Conservation (phyloP, 2,329 filamentous ascomycete species). For the Botryotinia calthae region DNA sequence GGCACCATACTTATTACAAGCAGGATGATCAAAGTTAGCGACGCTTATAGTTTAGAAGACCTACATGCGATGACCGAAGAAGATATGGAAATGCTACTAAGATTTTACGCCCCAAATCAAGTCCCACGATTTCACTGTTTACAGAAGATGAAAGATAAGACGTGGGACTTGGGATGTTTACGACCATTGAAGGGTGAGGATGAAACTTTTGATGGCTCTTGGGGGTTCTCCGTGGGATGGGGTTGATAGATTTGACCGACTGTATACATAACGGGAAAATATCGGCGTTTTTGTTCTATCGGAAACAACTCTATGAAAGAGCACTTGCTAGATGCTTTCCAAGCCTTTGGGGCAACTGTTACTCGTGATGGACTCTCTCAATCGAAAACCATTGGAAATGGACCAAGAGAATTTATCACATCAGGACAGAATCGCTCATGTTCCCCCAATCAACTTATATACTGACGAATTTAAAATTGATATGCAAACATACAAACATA, state of each 20-base stretch:
- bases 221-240: constrained; percentile 39
- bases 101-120: constrained; percentile 61
- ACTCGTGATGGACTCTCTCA: neutral
- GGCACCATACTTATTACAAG: constrained; percentile 36
- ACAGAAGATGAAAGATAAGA: constrained; percentile 49
- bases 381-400: neutral
- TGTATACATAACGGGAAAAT: constrained; percentile 2
- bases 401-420: neutral
- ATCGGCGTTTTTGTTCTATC: constrained; percentile 9
- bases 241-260: constrained; percentile 22
- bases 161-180: constrained; percentile 55
- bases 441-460: neutral
- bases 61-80: constrained; percentile 77
- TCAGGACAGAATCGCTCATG: neutral
- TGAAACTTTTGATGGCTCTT: constrained; percentile 38
- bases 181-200: constrained; percentile 48
- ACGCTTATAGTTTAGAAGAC: constrained; percentile 80
- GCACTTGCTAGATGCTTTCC: neutral
- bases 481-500: neutral
- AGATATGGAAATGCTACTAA: constrained; percentile 80
- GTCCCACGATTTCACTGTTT: constrained; percentile 56
- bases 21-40: constrained; percentile 91
- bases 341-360: neutral
- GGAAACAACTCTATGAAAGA: neutral
- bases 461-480: neutral